These are phyloP conservation scores for Usnea hakonensis DNA, from an alignment of 495 filamentous ascomycete genomes.

Conservation along the genomic window DNA sequence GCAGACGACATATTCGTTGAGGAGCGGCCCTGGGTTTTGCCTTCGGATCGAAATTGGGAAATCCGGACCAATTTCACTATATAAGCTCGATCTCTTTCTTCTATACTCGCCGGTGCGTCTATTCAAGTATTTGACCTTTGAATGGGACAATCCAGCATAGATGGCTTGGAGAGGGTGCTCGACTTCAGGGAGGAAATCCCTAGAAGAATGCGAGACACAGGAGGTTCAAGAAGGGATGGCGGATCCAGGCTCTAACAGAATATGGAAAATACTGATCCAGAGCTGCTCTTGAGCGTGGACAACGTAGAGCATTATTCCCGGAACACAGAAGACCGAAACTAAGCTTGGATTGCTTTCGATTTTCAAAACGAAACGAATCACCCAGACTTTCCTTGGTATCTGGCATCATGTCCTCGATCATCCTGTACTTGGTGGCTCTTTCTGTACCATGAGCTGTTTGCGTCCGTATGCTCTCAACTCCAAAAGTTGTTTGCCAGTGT, in stretches of 20 bases:
- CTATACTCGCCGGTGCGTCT: too few relatives aligned
- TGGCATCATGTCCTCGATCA: conserved; percentile 24
- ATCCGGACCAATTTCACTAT: too few relatives aligned
- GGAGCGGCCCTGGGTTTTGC: too few relatives aligned
- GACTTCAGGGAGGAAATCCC: neutral
- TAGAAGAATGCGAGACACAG: neutral
- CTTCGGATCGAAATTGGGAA: too few relatives aligned
- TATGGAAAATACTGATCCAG: neutral
- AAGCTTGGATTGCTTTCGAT: neutral
- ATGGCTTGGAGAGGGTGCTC: neutral
- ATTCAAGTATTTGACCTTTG: too few relatives aligned
- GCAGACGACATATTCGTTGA: too few relatives aligned
- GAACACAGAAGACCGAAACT: neutral
- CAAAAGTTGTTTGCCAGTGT: conserved; percentile 21
- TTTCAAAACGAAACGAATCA: conserved; percentile 17
- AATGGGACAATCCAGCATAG: too few relatives aligned
- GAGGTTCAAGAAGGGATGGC: neutral
- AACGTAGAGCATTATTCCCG: neutral
- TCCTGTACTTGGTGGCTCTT: conserved; percentile 25
- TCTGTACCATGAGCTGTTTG: conserved; percentile 26
- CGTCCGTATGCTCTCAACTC: conserved; percentile 21
- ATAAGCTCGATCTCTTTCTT: too few relatives aligned
- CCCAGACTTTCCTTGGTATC: conserved; percentile 21
- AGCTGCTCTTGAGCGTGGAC: neutral
- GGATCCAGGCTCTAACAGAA: neutral